phyloP scores from a whole-genome alignment of 495 filamentous ascomycete species.

The Aspergillus nidulans region DNA sequence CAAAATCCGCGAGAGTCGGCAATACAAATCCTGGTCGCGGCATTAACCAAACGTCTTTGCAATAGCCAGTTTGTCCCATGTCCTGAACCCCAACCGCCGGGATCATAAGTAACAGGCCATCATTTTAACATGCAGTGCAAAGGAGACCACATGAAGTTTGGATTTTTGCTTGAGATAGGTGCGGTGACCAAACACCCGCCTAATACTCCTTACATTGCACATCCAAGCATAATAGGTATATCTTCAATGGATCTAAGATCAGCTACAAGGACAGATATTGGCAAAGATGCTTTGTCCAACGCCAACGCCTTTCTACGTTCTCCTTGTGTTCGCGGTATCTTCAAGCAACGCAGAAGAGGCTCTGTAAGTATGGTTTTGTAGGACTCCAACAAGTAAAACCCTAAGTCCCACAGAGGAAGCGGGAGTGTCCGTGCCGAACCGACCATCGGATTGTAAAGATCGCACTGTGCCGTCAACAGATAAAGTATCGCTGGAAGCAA shows the following conservation, averaged over 20 bases:
- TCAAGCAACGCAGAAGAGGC: not conserved
- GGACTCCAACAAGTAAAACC: not conserved
- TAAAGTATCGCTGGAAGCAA: not conserved
- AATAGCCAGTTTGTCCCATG: too few species aligned
- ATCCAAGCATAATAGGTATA: not conserved
- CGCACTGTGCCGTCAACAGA: not conserved
- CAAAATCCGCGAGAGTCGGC: too few species aligned
- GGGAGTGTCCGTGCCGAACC: not conserved
- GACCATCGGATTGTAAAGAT: not conserved
- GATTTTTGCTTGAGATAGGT: too few species aligned
- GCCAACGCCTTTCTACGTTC: not conserved
- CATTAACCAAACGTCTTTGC: too few species aligned
- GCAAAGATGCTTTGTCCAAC: not conserved
- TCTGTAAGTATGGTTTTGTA: not conserved
- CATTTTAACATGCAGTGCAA: too few species aligned
- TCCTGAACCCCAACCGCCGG: too few species aligned
- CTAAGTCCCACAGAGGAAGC: not conserved
- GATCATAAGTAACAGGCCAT: too few species aligned
- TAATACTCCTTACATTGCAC: not conserved
- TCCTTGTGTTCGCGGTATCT: not conserved
- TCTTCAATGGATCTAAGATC: not conserved
- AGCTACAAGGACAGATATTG: not conserved
- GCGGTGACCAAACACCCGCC: too few species aligned
- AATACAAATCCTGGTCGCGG: too few species aligned
- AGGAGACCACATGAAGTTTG: too few species aligned